Evolutionary conservation across 2,329 filamentous ascomycete species (phyloP).

Genomic region (Diaporthe longicolla): DNA sequence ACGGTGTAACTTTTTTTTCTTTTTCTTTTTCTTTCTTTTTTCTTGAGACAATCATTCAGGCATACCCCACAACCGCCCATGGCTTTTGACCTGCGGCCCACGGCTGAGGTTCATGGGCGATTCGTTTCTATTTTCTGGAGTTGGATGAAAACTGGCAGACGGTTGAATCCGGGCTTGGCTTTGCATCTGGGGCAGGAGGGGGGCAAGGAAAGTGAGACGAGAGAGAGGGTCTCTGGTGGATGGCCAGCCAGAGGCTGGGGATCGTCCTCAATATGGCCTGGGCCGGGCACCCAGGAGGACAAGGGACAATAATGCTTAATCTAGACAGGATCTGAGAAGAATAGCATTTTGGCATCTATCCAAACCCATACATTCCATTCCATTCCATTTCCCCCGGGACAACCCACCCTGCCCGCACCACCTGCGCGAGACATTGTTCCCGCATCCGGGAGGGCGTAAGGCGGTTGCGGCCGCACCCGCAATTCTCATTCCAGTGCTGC

Average conservation of each 20-base stretch:
- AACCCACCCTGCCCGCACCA: neutral
- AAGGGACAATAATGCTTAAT: constrained; percentile 40
- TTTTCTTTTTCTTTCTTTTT: neutral
- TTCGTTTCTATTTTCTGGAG: neutral
- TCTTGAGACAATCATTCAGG: constrained; percentile 16
- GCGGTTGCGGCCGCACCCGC: neutral
- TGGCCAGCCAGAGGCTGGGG: too few relatives aligned
- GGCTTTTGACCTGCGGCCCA: neutral
- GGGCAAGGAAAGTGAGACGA: neutral
- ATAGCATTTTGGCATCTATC: constrained; percentile 30
- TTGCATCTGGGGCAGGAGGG: neutral
- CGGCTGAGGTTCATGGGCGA: neutral
- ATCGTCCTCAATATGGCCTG: too few relatives aligned
- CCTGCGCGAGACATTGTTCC: neutral
- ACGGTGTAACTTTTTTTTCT: constrained; percentile 14
- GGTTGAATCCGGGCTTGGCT: neutral
- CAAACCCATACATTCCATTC: neutral
- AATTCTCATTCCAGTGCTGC: neutral
- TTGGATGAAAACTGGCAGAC: neutral
- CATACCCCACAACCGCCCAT: neutral
- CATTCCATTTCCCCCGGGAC: neutral
- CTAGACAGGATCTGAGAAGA: constrained; percentile 40
- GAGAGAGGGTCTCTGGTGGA: too few relatives aligned
- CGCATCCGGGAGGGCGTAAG: neutral
- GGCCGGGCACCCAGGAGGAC: neutral